Base-by-base conservation (phyloP, 176 grass and related monocot species). In the Carex myosuroides region DNA sequence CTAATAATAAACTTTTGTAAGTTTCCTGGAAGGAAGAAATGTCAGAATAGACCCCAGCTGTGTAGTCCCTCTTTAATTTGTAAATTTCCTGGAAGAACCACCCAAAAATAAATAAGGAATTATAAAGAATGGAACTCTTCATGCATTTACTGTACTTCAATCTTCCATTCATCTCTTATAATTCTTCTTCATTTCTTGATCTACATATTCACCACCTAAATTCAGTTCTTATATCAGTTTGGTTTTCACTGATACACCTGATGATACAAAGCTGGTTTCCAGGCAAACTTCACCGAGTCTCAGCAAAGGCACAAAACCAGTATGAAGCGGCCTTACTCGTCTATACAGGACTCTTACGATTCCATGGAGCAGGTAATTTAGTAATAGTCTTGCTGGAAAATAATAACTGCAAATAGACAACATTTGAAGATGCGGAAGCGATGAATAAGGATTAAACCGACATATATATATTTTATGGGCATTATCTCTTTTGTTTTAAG, bases 311-410 rank as follows among this genome's bases (percentile, higher is more conserved):
- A 0, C 8, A 62, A 9, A 62, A 62, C 6, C 20, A 20, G 2
- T 9, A 70, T 71, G 70, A 48, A 74, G 70, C 17, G 70, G 42
- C 41, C 35, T 2, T 80, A 60, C 48, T 80, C 77, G 16, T 14
- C 41, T 10, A 60, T 80, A n/a, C 6, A 80, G 8, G 77, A 80
- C 1, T 37, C 55, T 0, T 80, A 80, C 10, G 12, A 80, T 80
- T 80, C 77, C 48, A 13, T 60, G 44, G 77, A 80, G 30, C 77
- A 80, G 77, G 77, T 80, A 80, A 80, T 41, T 2, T 35, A 35
- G 33, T 35, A 35, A 35, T 35, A 35, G 32, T 33, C 32, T 33
- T 33, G 32, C 3, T 33, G 32, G 32, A 33, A 33, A 33, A 33
- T 33, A 33, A 33, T 0, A 33, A 33, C 32, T 33, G 35, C 3